Base-by-base conservation (phyloP, 2,329 filamentous ascomycete species). In the Botryotinia convoluta region DNA sequence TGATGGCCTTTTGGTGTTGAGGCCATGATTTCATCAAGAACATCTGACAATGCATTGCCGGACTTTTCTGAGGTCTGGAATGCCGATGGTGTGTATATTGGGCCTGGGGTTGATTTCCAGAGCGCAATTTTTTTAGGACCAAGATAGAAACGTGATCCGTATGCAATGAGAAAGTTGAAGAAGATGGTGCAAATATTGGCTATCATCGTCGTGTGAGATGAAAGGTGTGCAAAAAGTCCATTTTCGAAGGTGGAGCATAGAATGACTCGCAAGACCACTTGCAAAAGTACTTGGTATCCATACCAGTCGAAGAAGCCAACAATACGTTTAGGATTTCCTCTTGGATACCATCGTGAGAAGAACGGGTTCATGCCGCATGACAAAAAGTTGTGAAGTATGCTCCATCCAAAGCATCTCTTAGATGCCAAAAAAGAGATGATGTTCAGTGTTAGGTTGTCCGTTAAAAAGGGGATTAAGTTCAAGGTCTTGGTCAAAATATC, bases 331-430 rank as follows among this genome's bases (percentile, higher is more conserved):
- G 85, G 87, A 79, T 48, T 85, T 84, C 5, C 86, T 87, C 77
- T 90, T 69, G 65, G 65, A 32, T 69, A 35, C 65, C 65, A 69
- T 57, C 65, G 85, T 48, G 88, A 85, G 76, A 92, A 88, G 74
- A 87, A 87, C 0, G 90, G 90, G 75, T 93, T 93, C 91, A 91
- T 93, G 86, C 89, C 91, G 20, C 87, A 81, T 4, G 89, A 86
- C 29, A 86, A 77, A 4, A 89, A 76, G 51, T 86, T 87, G 20
- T 86, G 81, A 70, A 82, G 77, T 32, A 91, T 81, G 32, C 87
- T 84, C 78, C 85, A 84, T 70, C 83, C 83, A 77, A 78, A 71
- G 71, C 71, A 76, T 39, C n/a, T 64, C 16, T 73, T 73, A 20
- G 75, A 75, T 3, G 63, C 73, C 6, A 73, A 69, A 22, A 74